These are phyloP conservation scores for Capsicum baccatum DNA, from an alignment of 257 asterid genomes.

Conservation along the genomic window DNA sequence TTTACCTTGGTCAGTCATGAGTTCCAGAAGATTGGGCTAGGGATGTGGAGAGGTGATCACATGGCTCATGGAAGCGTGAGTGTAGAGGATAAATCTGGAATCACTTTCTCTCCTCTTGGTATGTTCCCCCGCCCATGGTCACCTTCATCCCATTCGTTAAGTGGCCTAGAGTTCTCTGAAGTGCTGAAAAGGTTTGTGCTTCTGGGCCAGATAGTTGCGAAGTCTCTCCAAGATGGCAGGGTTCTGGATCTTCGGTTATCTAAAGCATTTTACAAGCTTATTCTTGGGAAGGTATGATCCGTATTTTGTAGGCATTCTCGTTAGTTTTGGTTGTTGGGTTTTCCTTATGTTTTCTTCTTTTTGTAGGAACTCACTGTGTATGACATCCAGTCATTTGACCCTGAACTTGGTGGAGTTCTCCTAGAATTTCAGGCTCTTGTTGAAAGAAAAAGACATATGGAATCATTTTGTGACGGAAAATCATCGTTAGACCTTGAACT, in stretches of 20 bases:
- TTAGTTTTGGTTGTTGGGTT: slow-evolving; percentile 29
- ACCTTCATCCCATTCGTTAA: slow-evolving; percentile 41
- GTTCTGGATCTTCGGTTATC: slow-evolving; percentile 92
- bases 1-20: slow-evolving; percentile 85
- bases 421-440: slow-evolving; percentile 78
- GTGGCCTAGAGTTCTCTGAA: slow-evolving; percentile 52
- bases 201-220: slow-evolving; percentile 83
- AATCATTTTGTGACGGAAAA: slow-evolving; percentile 42
- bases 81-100: slow-evolving; percentile 48
- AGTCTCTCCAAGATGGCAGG: slow-evolving; percentile 92
- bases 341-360: slow-evolving; percentile 26
- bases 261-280: slow-evolving; percentile 78
- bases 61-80: slow-evolving; percentile 36
- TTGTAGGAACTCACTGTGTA: slow-evolving; percentile 75
- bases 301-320: slow-evolving; percentile 18
- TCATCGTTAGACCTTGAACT: slow-evolving; percentile 44
- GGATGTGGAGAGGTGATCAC: slow-evolving; percentile 89
- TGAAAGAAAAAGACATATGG: slow-evolving; percentile 66
- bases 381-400: slow-evolving; percentile 88
- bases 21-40: slow-evolving; percentile 79
- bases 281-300: slow-evolving; percentile 74
- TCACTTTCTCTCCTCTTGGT: slow-evolving; percentile 62
- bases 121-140: slow-evolving; percentile 97
- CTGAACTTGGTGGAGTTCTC: slow-evolving; percentile 73
- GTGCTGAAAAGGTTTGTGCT: slow-evolving; percentile 69